These are phyloP conservation scores for Nidula microcarpa DNA, from an alignment of 768 basidiomycete species.

Conservation along the genomic window DNA sequence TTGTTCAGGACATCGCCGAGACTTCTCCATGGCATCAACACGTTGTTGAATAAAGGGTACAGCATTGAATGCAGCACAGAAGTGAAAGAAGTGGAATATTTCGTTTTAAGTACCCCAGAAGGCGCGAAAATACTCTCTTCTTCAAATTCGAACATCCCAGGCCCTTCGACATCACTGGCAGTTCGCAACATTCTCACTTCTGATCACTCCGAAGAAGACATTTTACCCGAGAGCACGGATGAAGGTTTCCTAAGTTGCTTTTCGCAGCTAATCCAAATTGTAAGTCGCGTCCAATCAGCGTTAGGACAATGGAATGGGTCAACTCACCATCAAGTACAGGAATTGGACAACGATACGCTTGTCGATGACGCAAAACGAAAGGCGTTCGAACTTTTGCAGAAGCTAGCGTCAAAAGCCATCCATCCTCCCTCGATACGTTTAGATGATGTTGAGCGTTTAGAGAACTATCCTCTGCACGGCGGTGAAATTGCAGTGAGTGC, in stretches of 20 bases:
- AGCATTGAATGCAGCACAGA: slow-evolving; percentile 6
- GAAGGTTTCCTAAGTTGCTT: not conserved
- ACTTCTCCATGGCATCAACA: slow-evolving; percentile 6
- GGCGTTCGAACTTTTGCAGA: slow-evolving; percentile 9
- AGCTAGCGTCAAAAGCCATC: slow-evolving; percentile 9
- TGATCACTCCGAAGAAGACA: not conserved
- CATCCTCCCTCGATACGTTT: slow-evolving; percentile 19
- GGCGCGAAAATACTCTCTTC: not conserved
- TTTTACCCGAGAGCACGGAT: not conserved
- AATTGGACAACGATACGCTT: not conserved
- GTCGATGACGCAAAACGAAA: not conserved
- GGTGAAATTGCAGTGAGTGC: slow-evolving; percentile 24
- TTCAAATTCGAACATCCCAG: not conserved
- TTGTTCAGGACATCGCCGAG: not conserved
- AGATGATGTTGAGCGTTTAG: slow-evolving; percentile 5
- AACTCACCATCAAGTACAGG: not conserved
- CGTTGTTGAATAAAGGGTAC: slow-evolving; percentile 3
- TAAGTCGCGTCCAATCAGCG: not conserved
- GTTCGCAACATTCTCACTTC: not conserved
- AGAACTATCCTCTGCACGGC: slow-evolving; percentile 7
- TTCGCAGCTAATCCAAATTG: not conserved
- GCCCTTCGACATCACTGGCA: not conserved
- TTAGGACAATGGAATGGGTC: not conserved
- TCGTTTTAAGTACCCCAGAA: slow-evolving; percentile 1
- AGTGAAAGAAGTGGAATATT: not conserved